Evolutionary conservation across 2,329 filamentous ascomycete species (phyloP), one percentile per base, ranked within the genome.

Genomic region (Pseudophaeomoniella oleicola): DNA sequence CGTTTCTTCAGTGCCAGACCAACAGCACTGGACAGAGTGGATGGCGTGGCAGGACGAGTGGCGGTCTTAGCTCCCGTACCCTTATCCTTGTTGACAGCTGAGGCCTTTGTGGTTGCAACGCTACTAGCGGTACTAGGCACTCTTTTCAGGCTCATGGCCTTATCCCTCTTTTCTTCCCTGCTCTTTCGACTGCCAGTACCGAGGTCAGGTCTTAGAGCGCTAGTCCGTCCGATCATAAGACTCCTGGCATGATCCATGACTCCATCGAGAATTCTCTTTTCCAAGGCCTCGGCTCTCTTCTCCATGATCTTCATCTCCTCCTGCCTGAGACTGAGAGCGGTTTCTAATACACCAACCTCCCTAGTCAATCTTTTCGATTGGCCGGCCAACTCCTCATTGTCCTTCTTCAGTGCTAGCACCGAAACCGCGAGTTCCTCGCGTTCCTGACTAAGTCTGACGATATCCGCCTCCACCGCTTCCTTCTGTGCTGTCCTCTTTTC

Each of bases 271-370:
- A 98, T 94, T 16, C 90, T 78, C 36, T 87, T 81, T 61, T 98
- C 90, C 16, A 98, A 68, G 3, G 76, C 74, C 55, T 94, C 86
- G 2, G 88, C 90, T 43, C 88, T 81, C 9, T 72, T 66, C 55
- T 96, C 88, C 82, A 98, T 94, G 16, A 81, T 71, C 32, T 84
- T 76, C 40, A 98, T 74, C 60, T 96, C 90, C 47, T 96, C 88
- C 32, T 84, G 81, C 37, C 90, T 81, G 39, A 96, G 78, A 13
- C 80, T 75, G 18, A 96, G 71, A 1, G 90, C 88, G 5, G 85
- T 96, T 54, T 96, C 85, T 2, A 98, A 71, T 5, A 85, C 83
- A 4, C 86, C 87, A 1, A 98, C 78, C 46, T 98, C 87, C 16
- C 84, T 85, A 6, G 76, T 76, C 17, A 94, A 67, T 38, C 79